Percentiles rank a stretch among this genome's conserved stretches.
Evolutionary conservation across 768 basidiomycete genomes (phyloP).

Genomic region (Trametes maxima): DNA sequence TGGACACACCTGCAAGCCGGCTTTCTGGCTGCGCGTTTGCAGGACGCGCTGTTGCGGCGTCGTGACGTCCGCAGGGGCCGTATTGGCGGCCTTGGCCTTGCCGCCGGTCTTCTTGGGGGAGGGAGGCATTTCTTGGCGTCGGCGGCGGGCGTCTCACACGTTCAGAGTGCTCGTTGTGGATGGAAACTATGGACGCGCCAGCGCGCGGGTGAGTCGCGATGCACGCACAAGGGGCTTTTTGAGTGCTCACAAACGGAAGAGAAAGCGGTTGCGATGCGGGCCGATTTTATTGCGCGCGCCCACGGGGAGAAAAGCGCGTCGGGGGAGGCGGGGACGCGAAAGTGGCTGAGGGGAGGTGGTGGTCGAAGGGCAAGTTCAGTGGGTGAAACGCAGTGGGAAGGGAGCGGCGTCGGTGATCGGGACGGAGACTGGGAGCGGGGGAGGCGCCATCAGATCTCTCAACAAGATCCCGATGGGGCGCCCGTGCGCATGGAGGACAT

Average conservation of each 20-base stretch:
- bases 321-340: constrained; percentile 5
- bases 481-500: neutral
- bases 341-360: constrained; percentile 22
- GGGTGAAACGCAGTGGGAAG: neutral
- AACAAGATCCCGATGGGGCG: constrained; percentile 11
- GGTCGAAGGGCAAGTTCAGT: constrained; percentile 16
- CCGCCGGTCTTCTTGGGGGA: constrained; percentile 43
- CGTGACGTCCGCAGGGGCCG: constrained; percentile 35
- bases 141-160: neutral
- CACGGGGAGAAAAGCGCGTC: neutral
- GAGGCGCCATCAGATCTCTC: neutral
- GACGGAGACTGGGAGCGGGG: neutral
- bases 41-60: constrained; percentile 42
- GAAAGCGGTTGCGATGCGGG: neutral
- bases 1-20: constrained; percentile 76
- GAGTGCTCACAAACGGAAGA: neutral
- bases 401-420: constrained; percentile 6
- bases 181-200: neutral
- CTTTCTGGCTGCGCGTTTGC: constrained; percentile 78
- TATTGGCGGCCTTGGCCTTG: constrained; percentile 57
- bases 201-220: neutral
- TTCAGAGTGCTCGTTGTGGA: neutral
- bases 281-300: neutral
- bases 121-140: constrained; percentile 17
- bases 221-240: neutral